Conservation (phyloP, 805 yeast genomes). For the Candida taoyuanica region DNA sequence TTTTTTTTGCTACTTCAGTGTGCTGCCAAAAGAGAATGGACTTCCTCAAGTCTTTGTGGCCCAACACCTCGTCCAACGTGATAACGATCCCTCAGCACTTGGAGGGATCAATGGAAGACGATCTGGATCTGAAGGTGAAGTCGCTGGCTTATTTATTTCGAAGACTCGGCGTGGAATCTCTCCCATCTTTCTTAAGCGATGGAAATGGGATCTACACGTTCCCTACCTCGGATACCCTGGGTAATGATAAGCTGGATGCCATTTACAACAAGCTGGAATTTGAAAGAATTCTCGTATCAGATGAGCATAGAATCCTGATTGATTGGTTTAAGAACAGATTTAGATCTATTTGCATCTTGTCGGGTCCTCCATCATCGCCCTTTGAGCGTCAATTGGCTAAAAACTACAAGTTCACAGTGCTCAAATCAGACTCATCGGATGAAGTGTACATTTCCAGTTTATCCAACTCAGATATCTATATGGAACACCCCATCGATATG, state of each 20-base stretch:
- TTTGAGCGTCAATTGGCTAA: slow-evolving; percentile 20
- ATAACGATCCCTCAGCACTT: slow-evolving; percentile 46
- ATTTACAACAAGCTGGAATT: slow-evolving; percentile 49
- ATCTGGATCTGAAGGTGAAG: slow-evolving; percentile 57
- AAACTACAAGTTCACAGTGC: slow-evolving; percentile 32
- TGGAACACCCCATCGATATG: slow-evolving; percentile 47
- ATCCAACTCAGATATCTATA: slow-evolving; percentile 46
- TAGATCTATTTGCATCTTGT: slow-evolving; percentile 53
- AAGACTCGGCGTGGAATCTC: slow-evolving; percentile 40
- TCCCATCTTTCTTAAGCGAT: slow-evolving; percentile 38
- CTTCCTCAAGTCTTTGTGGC: slow-evolving; percentile 30
- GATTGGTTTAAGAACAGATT: slow-evolving; percentile 67
- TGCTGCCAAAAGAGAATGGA: slow-evolving; percentile 23
- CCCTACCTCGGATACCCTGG: background rate
- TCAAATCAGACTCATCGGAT: slow-evolving; percentile 38
- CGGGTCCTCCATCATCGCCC: slow-evolving; percentile 39
- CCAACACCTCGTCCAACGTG: slow-evolving; percentile 28
- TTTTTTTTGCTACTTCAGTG: background rate
- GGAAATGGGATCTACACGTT: slow-evolving; percentile 26
- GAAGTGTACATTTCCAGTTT: slow-evolving; percentile 43
- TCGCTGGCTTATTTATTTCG: slow-evolving; percentile 55
- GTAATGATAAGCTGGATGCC: slow-evolving; percentile 42
- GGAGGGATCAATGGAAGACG: slow-evolving; percentile 47
- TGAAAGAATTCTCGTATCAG: slow-evolving; percentile 37
- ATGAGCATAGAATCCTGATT: slow-evolving; percentile 60